Conservation (phyloP, 257 asterid genomes). For the Salvia rosmarinus region DNA sequence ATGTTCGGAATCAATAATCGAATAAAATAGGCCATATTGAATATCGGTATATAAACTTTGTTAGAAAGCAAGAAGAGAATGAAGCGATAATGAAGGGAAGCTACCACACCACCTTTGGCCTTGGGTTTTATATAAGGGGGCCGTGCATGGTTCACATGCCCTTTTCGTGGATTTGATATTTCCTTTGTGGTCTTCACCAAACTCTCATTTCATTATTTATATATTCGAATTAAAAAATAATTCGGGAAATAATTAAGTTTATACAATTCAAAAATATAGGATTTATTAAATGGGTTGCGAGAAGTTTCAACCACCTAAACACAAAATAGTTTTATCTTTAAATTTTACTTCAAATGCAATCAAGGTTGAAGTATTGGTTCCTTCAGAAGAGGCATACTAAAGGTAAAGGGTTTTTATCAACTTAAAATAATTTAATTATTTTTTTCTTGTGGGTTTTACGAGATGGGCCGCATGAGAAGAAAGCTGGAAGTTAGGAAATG, state of each 20-base stretch:
- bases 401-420: constrained; percentile 35
- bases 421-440: background rate
- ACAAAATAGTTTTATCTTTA: background rate
- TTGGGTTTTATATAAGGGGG: constrained; percentile 34
- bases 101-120: constrained; percentile 54
- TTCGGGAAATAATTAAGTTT: no score
- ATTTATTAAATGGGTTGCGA: background rate
- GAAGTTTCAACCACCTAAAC: background rate
- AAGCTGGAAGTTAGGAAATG: constrained; percentile 49
- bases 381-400: background rate
- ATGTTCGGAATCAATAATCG: background rate
- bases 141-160: constrained; percentile 60
- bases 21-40: constrained; percentile 32
- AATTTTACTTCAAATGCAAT: constrained; percentile 22
- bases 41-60: constrained; percentile 35
- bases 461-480: constrained; percentile 30
- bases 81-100: constrained; percentile 55
- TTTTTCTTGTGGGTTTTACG: background rate
- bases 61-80: constrained; percentile 50
- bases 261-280: no score
- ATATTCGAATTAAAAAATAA: no score
- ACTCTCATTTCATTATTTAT: constrained; percentile 25
- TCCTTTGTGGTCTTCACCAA: constrained; percentile 41
- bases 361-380: constrained; percentile 17
- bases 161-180: constrained; percentile 41